phyloP scores from a whole-genome alignment of 83 land plant species.

The Thuja plicata region DNA sequence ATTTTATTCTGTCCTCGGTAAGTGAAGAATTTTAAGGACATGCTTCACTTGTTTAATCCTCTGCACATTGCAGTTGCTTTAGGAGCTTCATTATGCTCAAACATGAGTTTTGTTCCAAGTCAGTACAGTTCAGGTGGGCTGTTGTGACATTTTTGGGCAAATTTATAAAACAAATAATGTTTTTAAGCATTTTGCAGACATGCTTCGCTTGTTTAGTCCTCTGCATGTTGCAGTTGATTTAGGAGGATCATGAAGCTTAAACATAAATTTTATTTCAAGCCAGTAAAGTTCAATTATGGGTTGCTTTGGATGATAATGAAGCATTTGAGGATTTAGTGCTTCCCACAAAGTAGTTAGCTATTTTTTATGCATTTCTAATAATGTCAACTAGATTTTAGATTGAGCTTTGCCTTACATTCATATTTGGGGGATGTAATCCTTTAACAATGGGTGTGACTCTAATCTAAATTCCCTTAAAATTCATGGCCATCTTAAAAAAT shows the following conservation, averaged over 20 bases:
- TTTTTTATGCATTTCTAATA: neutral
- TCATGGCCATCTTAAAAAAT: neutral
- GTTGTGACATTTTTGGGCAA: neutral
- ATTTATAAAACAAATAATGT: neutral
- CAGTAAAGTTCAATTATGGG: neutral
- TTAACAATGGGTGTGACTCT: neutral
- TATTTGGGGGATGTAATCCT: neutral
- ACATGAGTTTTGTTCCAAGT: neutral
- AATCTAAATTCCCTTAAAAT: neutral
- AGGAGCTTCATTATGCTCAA: neutral
- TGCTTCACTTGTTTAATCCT: constrained; percentile 6
- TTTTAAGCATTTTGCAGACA: neutral
- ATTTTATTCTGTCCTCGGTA: neutral
- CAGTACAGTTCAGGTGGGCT: neutral
- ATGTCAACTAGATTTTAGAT: neutral
- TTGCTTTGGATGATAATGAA: neutral
- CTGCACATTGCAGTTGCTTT: neutral
- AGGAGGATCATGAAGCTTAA: neutral
- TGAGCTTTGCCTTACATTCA: neutral
- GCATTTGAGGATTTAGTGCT: neutral
- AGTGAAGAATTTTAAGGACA: neutral
- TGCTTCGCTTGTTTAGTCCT: neutral
- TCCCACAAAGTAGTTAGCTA: neutral
- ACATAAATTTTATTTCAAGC: neutral
- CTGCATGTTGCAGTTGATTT: neutral